Evolutionary conservation across 179 eudicot genomes (phyloP), one percentile per base, ranked within the genome.

Genomic region (Beta corolliflora): DNA sequence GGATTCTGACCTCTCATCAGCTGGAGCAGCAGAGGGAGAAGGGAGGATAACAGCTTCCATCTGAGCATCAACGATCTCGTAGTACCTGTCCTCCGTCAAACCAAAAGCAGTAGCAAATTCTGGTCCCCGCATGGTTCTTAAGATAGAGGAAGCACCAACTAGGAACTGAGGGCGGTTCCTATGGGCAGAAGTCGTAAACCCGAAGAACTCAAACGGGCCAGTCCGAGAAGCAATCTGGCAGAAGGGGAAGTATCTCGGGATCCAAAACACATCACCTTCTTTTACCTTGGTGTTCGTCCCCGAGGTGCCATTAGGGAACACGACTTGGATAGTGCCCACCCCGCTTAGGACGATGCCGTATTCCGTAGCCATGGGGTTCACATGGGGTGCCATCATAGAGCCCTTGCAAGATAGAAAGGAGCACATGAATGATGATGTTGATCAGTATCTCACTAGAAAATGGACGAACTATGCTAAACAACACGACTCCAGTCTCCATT

Each of bases 321-420:
- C 98, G 4, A 95, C 83, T 65, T 94, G 92, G 75, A 95, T 88
- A 8, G 86, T 87, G 0, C 99, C 99, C 1, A 78, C 63, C 4
- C 99, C 99, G 9, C 85, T 73, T n/a, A 94, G 68, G 52, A 94
- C 98, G 0, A 94, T 64, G 16, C 93, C 98, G 14, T 90, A 94
- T 73, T 95, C 99, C 0, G 92, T 81, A 0, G 99, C 99, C 23
- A 78, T 87, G 14, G 98, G 98, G 79, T 95, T 95, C 19, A 95
- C 67, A 75, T 95, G 98, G 1, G 99, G 99, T 19, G 99, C 98
- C 97, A 95, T 83, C 99, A 95, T 95, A 0, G 98, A 86, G 59
- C 99, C 99, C 99, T 95, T 29, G 15, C 52, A 52, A 9, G 18
- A 8, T 56, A 21, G 4, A 75, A n/a, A 7, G 11, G 15, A 52